These are phyloP conservation scores for Lactarius psammicola DNA, from an alignment of 768 basidiomycete genomes.

Conservation along the genomic window DNA sequence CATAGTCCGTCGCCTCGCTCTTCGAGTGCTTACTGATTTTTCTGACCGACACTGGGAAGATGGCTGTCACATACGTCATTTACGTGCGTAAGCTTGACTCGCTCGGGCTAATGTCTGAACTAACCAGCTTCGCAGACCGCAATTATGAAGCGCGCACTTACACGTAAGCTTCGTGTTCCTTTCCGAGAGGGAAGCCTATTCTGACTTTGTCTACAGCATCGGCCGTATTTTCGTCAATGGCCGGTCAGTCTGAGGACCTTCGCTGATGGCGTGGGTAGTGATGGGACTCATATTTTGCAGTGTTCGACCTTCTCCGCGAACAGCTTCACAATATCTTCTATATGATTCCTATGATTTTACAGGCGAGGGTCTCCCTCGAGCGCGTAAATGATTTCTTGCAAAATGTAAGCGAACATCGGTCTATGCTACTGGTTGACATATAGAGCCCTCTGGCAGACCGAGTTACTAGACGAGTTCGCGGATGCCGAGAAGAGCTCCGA, in stretches of 20 bases:
- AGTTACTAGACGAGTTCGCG: constrained; percentile 36
- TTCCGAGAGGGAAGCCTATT: neutral
- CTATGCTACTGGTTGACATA: neutral
- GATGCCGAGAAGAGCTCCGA: constrained; percentile 20
- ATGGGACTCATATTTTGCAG: constrained; percentile 24
- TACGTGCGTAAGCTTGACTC: constrained; percentile 28
- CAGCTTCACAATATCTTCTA: constrained; percentile 33
- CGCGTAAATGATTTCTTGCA: constrained; percentile 42
- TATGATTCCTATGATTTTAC: constrained; percentile 31
- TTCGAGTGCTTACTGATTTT: neutral
- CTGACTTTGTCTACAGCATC: constrained; percentile 27
- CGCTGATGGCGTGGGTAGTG: neutral
- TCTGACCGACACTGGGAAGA: constrained; percentile 29
- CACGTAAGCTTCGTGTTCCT: too few relatives aligned
- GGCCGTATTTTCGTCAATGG: constrained; percentile 35
- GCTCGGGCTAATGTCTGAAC: neutral
- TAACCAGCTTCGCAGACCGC: too few relatives aligned
- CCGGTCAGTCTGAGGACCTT: constrained; percentile 15
- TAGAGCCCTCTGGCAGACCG: constrained; percentile 30
- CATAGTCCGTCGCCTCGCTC: constrained; percentile 30
- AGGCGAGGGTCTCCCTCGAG: too few relatives aligned
- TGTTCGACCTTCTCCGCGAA: constrained; percentile 43
- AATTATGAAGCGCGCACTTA: too few relatives aligned
- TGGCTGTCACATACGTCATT: constrained; percentile 38
- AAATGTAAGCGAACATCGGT: constrained; percentile 27